Conservation (phyloP, 2,329 filamentous ascomycete genomes). For the Rhynchosporium secalis region DNA sequence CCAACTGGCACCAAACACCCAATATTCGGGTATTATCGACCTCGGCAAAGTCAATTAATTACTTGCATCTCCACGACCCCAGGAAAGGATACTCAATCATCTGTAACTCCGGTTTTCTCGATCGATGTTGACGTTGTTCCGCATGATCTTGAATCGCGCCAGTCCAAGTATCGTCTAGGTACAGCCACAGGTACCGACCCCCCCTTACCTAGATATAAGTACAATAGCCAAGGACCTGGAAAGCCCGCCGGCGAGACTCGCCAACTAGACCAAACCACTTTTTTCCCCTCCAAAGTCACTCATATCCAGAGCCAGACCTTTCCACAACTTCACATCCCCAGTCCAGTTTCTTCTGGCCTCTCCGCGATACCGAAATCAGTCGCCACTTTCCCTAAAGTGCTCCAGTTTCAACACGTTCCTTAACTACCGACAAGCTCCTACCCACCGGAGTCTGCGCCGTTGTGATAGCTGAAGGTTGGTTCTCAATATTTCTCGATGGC, state of each 20-base stretch:
- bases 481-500: conserved; percentile 10
- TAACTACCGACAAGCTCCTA: neutral
- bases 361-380: conserved; percentile 12
- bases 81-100: neutral
- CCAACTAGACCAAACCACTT: conserved; percentile 11
- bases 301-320: neutral
- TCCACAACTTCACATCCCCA: conserved; percentile 13
- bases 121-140: conserved; percentile 4
- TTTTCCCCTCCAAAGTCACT: conserved; percentile 7
- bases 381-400: neutral
- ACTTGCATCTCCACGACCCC: neutral
- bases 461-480: conserved; percentile 18
- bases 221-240: neutral
- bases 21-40: neutral
- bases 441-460: conserved; percentile 25
- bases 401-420: conserved; percentile 1
- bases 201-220: neutral
- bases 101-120: neutral
- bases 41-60: neutral
- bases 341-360: conserved; percentile 1
- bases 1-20: neutral
- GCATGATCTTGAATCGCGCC: conserved; percentile 4
- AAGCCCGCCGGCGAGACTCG: neutral
- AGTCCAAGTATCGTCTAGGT: conserved; percentile 1
- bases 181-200: conserved; percentile 14